Conservation (phyloP, 192 early-diverging fungal species). For the Glomus cerebriforme region DNA sequence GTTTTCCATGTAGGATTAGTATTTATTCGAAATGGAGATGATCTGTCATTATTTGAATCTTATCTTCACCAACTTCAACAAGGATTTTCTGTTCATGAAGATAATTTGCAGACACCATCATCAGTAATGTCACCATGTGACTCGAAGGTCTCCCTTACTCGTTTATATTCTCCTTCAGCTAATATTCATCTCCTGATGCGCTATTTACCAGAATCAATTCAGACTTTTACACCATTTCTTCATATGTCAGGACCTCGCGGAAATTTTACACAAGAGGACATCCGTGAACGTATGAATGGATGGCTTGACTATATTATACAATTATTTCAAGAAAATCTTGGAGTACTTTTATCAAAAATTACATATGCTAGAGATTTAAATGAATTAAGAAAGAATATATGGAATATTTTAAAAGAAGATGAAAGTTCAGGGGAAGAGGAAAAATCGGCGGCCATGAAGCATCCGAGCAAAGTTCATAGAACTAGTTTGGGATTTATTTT, state of each 20-base stretch:
- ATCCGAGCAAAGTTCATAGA: neutral
- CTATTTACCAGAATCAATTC: constrained; percentile 57
- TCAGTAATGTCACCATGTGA: constrained; percentile 18
- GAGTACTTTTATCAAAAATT: constrained; percentile 37
- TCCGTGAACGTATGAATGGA: constrained; percentile 28
- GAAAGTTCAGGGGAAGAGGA: constrained; percentile 34
- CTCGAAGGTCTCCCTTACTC: constrained; percentile 35
- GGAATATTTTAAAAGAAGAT: constrained; percentile 42
- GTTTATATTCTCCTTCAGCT: constrained; percentile 55
- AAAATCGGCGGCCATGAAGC: neutral
- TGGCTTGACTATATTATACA: constrained; percentile 44
- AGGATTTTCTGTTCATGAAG: constrained; percentile 35
- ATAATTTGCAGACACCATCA: neutral
- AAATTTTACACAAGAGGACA: constrained; percentile 39
- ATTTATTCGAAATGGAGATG: constrained; percentile 31
- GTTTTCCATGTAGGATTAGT: constrained; percentile 42
- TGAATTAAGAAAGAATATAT: constrained; percentile 42
- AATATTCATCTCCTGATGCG: constrained; percentile 59
- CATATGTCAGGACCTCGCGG: constrained; percentile 37
- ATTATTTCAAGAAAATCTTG: constrained; percentile 36
- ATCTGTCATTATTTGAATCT: constrained; percentile 38
- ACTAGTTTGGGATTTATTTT: constrained; percentile 26
- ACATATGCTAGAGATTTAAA: constrained; percentile 36
- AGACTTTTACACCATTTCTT: constrained; percentile 53
- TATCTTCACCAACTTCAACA: constrained; percentile 43